Evolutionary conservation across 2,329 filamentous ascomycete species (phyloP), one percentile per base, ranked within the genome.

Genomic region (Helicocarpus griseus): DNA sequence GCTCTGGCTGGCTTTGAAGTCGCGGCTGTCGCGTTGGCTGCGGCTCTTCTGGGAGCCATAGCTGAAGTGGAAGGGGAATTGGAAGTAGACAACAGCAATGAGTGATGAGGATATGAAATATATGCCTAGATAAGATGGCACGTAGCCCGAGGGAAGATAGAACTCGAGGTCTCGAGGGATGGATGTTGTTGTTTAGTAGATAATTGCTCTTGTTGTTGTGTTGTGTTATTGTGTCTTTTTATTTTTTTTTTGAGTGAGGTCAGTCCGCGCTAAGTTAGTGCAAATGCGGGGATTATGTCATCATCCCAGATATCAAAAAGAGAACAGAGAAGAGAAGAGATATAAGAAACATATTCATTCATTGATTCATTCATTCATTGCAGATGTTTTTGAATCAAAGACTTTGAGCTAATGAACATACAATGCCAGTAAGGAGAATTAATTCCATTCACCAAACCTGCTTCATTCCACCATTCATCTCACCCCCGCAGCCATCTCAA

Each of bases 41-140:
- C 60, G 54, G 65, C 60, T 58, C 62, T 69, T 53, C 63, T 63
- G 14, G 54, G 40, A 48, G 49, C 38, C 39, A 51, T 54, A 11
- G 29, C 51, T 29, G 49, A 36, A 40, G 47, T 28, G 48, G 7
- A 24, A 4, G 19, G 28, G 28, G 1, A 24, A 38, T 29, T 17
- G 50, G 21, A 40, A 5, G 24, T n/a, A 50, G 24, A 39, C 24
- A 11, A 50, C 2, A 35, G 21, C 17, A 24, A 17, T 19, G 36
- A 21, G 19, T 3, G 24, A 29, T 5, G 38, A 40, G 38, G 14
- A 40, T 9, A 22, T 8, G 8, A 9, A 40, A 14, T 2, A 40
- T 6, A 40, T 9, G 38, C n/a, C 7, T 11, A 9, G 38, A 14
- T 14, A 40, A 40, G 24, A n/a, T 22, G 41, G 24, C 11, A 21